Conservation (phyloP, 495 filamentous ascomycete species). For the Lasiosphaeria miniovina region DNA sequence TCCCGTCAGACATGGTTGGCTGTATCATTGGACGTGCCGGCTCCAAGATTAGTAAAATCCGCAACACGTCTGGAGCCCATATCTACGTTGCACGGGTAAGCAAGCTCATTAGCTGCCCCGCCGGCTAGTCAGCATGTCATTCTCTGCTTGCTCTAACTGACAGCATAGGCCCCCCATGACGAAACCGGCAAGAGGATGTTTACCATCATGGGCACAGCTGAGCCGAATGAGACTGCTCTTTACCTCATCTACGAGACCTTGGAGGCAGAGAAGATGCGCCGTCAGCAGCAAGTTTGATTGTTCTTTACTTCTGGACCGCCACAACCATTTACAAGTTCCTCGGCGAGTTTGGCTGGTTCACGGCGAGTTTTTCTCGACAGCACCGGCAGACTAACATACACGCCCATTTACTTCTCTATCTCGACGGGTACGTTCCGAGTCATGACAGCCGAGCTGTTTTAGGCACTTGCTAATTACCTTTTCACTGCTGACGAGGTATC, state of each 20-base stretch:
- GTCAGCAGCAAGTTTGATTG: slow-evolving; percentile 77
- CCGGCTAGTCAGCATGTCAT: background rate
- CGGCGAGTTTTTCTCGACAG: too few relatives aligned
- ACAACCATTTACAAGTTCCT: too few relatives aligned
- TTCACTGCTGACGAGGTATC: too few relatives aligned
- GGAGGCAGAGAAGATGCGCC: slow-evolving; percentile 96
- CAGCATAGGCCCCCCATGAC: slow-evolving; percentile 72
- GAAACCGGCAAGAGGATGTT: slow-evolving; percentile 99
- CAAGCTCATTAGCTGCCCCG: background rate
- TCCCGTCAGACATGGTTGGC: slow-evolving; percentile 98
- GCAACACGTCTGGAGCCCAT: slow-evolving; percentile 89
- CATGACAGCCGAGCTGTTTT: too few relatives aligned
- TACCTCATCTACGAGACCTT: slow-evolving; percentile 98
- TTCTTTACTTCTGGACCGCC: too few relatives aligned
- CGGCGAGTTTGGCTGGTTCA: too few relatives aligned
- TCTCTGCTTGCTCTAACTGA: slow-evolving; percentile 3
- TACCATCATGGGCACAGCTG: slow-evolving; percentile 92
- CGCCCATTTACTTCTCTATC: too few relatives aligned
- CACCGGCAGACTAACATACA: too few relatives aligned
- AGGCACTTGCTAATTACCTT: too few relatives aligned
- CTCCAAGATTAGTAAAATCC: slow-evolving; percentile 96
- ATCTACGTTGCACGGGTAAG: slow-evolving; percentile 92
- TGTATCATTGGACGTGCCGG: slow-evolving; percentile 96
- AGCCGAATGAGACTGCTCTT: slow-evolving; percentile 89
- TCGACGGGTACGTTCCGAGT: too few relatives aligned